Conservation (phyloP, 169 alveolate species). For the Eimeria mitis region DNA sequence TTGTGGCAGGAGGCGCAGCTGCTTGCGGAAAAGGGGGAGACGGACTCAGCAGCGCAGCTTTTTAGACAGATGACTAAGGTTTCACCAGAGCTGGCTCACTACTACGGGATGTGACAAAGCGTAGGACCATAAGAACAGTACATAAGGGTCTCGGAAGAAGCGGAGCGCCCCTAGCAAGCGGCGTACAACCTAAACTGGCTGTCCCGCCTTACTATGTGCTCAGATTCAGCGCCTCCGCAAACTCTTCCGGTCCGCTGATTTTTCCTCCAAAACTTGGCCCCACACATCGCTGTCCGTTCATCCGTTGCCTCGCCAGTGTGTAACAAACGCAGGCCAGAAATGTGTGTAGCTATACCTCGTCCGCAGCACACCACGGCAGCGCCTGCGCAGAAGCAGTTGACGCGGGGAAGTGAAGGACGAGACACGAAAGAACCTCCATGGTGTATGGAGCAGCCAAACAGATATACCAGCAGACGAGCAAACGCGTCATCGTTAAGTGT, state of each 20-base stretch:
- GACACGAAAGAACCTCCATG: no score
- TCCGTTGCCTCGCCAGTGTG: background rate
- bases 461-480: background rate
- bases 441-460: background rate
- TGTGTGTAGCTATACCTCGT: no score
- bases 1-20: constrained; percentile 83
- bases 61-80: constrained; percentile 73
- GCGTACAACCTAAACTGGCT: no score
- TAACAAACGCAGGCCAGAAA: background rate
- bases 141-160: no score
- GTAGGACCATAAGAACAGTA: no score
- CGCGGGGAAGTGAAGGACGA: background rate
- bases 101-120: constrained; percentile 65
- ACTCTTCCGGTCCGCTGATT: no score
- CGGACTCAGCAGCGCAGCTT: constrained; percentile 74
- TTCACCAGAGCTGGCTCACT: constrained; percentile 72
- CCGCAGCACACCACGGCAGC: no score
- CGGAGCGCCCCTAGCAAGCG: no score
- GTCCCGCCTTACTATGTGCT: no score
- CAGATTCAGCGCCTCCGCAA: no score
- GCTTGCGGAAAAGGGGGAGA: constrained; percentile 82
- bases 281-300: no score
- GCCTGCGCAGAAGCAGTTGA: background rate
- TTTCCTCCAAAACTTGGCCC: no score
- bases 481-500: background rate